phyloP scores from a whole-genome alignment of 1,139 yeast species.

The Candida tetrigidarum region DNA sequence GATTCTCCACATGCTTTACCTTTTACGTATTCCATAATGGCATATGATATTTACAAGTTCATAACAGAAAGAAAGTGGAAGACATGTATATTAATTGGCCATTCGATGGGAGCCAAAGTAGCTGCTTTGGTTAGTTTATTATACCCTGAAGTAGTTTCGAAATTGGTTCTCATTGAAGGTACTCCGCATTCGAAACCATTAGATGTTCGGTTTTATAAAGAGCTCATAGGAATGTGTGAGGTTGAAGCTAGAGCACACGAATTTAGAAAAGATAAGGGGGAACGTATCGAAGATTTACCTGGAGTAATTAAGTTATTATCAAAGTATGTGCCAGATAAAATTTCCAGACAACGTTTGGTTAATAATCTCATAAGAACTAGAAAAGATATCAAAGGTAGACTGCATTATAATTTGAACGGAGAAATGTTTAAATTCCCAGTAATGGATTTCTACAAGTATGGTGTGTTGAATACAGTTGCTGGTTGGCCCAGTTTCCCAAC shows the following conservation, averaged over 20 bases:
- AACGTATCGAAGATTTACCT: constrained; percentile 10
- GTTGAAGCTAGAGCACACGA: constrained; percentile 24
- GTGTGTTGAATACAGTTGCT: constrained; percentile 35
- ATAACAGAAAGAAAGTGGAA: constrained; percentile 25
- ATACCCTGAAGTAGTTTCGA: constrained; percentile 39
- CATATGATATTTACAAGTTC: constrained; percentile 44
- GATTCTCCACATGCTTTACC: constrained; percentile 50
- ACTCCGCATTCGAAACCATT: constrained; percentile 40
- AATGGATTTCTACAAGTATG: constrained; percentile 29
- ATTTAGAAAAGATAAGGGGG: constrained; percentile 9
- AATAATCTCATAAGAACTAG: constrained; percentile 24
- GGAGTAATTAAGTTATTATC: constrained; percentile 24
- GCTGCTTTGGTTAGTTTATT: constrained; percentile 49
- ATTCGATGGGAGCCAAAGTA: constrained; percentile 59
- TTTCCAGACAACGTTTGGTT: constrained; percentile 33
- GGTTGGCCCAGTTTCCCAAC: constrained; percentile 46
- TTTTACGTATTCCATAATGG: constrained; percentile 44
- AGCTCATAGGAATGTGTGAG: constrained; percentile 38
- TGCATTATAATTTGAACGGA: constrained; percentile 20
- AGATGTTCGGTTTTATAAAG: constrained; percentile 27
- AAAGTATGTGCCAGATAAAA: constrained; percentile 26
- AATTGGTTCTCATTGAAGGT: constrained; percentile 52
- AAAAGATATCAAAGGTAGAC: constrained; percentile 14
- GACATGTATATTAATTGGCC: constrained; percentile 46
- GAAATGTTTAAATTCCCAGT: constrained; percentile 31